Percentiles rank a stretch among this genome's conserved stretches.
Conservation (phyloP, 192 early-diverging fungal genomes). For the Entophlyctis helioformis region DNA sequence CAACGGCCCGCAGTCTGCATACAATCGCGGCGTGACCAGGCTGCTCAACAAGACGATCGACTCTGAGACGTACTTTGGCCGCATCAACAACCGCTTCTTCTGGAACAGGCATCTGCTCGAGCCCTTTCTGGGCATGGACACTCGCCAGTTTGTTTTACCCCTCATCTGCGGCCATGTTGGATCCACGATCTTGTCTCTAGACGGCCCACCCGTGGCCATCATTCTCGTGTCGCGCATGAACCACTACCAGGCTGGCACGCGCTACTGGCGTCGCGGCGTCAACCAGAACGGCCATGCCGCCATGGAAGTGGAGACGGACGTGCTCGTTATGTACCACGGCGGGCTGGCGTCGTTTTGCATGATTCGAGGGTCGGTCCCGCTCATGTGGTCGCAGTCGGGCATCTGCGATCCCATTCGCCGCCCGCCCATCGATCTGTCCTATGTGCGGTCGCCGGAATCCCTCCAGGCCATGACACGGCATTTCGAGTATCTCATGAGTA, state of each 20-base stretch:
- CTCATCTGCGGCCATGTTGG: conserved; percentile 7
- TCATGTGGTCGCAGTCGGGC: too few species aligned
- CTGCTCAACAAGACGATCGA: not conserved
- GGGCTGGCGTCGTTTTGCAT: conserved; percentile 5
- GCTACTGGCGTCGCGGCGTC: conserved; percentile 8
- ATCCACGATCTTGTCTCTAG: conserved; percentile 3
- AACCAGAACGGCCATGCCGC: conserved; percentile 6
- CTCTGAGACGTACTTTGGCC: not conserved
- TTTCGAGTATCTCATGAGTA: too few species aligned
- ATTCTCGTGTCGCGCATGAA: conserved; percentile 5
- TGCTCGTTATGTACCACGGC: not conserved
- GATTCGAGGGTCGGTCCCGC: conserved; percentile 15
- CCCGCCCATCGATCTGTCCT: too few species aligned
- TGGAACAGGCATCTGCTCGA: not conserved
- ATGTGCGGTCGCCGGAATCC: too few species aligned
- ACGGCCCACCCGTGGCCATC: not conserved
- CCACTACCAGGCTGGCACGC: conserved; percentile 6
- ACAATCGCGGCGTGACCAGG: not conserved
- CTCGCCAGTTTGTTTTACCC: conserved; percentile 8
- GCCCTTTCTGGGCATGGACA: not conserved
- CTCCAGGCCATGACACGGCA: too few species aligned
- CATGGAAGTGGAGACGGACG: conserved; percentile 13
- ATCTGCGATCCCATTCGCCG: too few species aligned
- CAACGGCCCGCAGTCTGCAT: not conserved
- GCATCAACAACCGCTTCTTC: not conserved